phyloP scores from a whole-genome alignment of 2,329 filamentous ascomycete species.

The Trichoderma afroharzianum region DNA sequence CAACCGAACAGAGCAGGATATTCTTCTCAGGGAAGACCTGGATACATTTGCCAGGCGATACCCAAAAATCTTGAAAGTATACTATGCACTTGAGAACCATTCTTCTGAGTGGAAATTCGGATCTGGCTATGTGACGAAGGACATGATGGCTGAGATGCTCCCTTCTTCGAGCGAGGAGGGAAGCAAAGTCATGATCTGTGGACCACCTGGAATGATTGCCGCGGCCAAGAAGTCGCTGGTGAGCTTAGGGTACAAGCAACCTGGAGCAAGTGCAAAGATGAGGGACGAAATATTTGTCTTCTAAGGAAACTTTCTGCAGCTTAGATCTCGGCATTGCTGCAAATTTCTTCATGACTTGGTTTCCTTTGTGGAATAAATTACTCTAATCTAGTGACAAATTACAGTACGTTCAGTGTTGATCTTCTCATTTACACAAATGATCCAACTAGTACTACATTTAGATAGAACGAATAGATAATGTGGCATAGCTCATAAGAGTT shows the following conservation, averaged over 20 bases:
- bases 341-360: not conserved
- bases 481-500: not conserved
- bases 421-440: too few species aligned
- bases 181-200: slow-evolving; percentile 54
- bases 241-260: slow-evolving; percentile 48
- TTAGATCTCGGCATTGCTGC: not conserved
- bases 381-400: not conserved
- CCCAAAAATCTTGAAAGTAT: slow-evolving; percentile 51
- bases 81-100: slow-evolving; percentile 52
- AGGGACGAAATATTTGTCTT: slow-evolving; percentile 55
- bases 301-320: slow-evolving; percentile 25
- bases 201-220: slow-evolving; percentile 58
- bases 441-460: not conserved
- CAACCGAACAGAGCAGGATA: slow-evolving; percentile 56
- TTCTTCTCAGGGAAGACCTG: slow-evolving; percentile 53
- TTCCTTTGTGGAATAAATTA: not conserved
- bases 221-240: slow-evolving; percentile 50
- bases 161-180: slow-evolving; percentile 42
- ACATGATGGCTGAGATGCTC: slow-evolving; percentile 47
- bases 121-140: slow-evolving; percentile 48
- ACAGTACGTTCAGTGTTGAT: not conserved
- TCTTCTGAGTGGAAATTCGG: slow-evolving; percentile 45
- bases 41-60: slow-evolving; percentile 50
- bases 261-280: slow-evolving; percentile 49
- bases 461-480: not conserved